Evolutionary conservation across 805 yeast genomes (phyloP).

Genomic region (Yamadazyma philogaea): DNA sequence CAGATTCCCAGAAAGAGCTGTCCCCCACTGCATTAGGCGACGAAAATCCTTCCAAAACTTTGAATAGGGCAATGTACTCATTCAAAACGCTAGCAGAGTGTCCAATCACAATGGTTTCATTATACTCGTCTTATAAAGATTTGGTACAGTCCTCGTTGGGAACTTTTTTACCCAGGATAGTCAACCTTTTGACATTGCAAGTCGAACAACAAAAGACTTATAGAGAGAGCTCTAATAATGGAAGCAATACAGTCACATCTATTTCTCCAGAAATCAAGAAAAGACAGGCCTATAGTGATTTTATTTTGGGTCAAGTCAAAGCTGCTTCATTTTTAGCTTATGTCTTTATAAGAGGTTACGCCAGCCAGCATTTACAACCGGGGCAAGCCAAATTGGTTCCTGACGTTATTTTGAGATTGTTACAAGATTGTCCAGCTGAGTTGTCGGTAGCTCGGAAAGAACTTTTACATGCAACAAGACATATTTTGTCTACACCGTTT

Average conservation of each 20-base stretch:
- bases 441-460: slow-evolving; percentile 89
- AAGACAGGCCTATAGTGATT: slow-evolving; percentile 79
- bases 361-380: slow-evolving; percentile 53
- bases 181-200: slow-evolving; percentile 69
- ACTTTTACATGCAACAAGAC: slow-evolving; percentile 88
- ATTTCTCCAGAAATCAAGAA: slow-evolving; percentile 75
- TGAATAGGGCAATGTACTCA: slow-evolving; percentile 70
- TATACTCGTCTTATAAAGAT: slow-evolving; percentile 82
- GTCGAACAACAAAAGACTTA: slow-evolving; percentile 66
- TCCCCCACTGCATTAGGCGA: slow-evolving; percentile 41
- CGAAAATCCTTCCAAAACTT: slow-evolving; percentile 45
- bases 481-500: slow-evolving; percentile 88
- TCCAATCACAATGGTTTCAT: slow-evolving; percentile 92
- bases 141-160: slow-evolving; percentile 70
- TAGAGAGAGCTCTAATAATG: slow-evolving; percentile 49
- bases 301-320: slow-evolving; percentile 89
- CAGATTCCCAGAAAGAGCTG: slow-evolving; percentile 20
- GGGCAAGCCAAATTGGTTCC: slow-evolving; percentile 63
- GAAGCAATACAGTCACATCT: slow-evolving; percentile 60
- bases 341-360: slow-evolving; percentile 80
- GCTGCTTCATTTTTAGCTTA: slow-evolving; percentile 95
- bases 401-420: slow-evolving; percentile 74
- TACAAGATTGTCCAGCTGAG: slow-evolving; percentile 96
- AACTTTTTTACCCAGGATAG: slow-evolving; percentile 74
- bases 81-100: slow-evolving; percentile 94